Base-by-base conservation (phyloP, 257 asterid genomes). In the Agastache rugosa region DNA sequence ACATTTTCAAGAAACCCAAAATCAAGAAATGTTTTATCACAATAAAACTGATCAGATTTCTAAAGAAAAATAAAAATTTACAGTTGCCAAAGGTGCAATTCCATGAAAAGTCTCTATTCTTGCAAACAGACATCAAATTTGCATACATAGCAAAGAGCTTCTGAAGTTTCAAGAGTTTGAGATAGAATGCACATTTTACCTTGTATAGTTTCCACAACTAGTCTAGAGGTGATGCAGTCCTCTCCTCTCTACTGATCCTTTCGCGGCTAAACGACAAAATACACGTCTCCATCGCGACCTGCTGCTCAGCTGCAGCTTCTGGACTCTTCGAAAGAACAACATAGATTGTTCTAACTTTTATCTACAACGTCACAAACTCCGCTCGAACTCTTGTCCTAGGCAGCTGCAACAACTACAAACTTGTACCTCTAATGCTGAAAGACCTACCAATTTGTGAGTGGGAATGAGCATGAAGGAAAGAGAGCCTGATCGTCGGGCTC, bases 401-500 rank as follows among this genome's bases (percentile, higher is more conserved):
- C 64, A 34, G 23, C 67, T 16, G 53, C 70, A 73, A 68, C n/a
- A 69, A 60, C 39, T 83, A 78, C 19, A 74, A 73, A 61, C 44
- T 27, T 16, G 73, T 76, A 73, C 82, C 74, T 75, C 81, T 77
- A 79, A 75, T 63, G 48, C 85, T 77, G 4, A 81, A 78, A 71
- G 88, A 80, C 84, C 86, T 86, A 81, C 89, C 80, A 25, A 53
- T 29, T 14, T 79, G 86, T 41, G 78, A 80, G 19, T 78, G 90
- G 14, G 86, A 71, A 53, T 44, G 51, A 12, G 77, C 82, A 4
- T 61, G 77, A 47, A 83, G 73, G 51, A 93, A 81, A 6, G 79
- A 63, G 15, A 94, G 90, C 91, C 77, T 91, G 37, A 91, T 88
- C 11, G 91, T 90, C 58, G 86, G 87, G 83, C 35, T 80, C 64